These are phyloP conservation scores for Lactarius akahatsu DNA, from an alignment of 768 basidiomycete genomes.

Conservation along the genomic window DNA sequence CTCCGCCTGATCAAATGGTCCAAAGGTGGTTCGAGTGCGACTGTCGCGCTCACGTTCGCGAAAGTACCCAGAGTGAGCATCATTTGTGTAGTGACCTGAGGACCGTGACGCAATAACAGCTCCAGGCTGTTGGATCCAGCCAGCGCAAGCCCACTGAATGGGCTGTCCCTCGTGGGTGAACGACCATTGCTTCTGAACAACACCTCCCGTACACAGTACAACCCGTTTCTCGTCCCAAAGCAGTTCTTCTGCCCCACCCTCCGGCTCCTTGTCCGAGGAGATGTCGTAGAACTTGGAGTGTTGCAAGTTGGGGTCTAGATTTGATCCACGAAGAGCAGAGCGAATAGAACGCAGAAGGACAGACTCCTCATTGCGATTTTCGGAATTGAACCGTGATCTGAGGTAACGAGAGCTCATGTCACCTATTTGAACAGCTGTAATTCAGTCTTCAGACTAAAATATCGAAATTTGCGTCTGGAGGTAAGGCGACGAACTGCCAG, in stretches of 20 bases:
- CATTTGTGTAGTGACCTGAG: slow-evolving; percentile 35
- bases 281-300: slow-evolving; percentile 15
- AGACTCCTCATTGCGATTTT: slow-evolving; percentile 34
- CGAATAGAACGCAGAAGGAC: slow-evolving; percentile 57
- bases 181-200: slow-evolving; percentile 71
- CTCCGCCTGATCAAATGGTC: slow-evolving; percentile 40
- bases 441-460: not conserved
- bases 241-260: slow-evolving; percentile 55
- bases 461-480: too few relatives aligned
- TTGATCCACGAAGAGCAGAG: slow-evolving; percentile 53
- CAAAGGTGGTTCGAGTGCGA: slow-evolving; percentile 38
- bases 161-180: slow-evolving; percentile 69
- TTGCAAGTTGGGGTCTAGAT: slow-evolving; percentile 9
- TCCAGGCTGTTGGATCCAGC: slow-evolving; percentile 58
- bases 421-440: not conserved
- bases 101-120: slow-evolving; percentile 33
- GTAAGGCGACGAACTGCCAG: too few relatives aligned
- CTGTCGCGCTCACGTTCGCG: slow-evolving; percentile 31
- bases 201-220: slow-evolving; percentile 62
- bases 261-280: slow-evolving; percentile 22
- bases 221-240: slow-evolving; percentile 68
- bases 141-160: slow-evolving; percentile 80
- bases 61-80: slow-evolving; percentile 32
- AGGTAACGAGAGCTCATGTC: slow-evolving; percentile 22
- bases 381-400: slow-evolving; percentile 7